Base-by-base conservation (phyloP, 2,329 filamentous ascomycete genomes). In the Fulvia fulva region DNA sequence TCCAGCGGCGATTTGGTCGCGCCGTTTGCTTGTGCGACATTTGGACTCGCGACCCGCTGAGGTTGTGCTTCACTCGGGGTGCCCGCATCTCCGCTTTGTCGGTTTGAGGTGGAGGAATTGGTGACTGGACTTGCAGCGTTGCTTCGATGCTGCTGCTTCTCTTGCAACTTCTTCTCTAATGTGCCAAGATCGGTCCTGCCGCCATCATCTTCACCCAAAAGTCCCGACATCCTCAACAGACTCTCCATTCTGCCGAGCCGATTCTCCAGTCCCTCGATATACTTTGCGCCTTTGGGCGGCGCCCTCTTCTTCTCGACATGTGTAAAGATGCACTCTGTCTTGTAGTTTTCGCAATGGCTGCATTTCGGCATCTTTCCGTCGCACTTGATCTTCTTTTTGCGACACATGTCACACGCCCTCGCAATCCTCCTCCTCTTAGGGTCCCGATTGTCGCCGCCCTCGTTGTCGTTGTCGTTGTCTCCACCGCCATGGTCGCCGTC, bases 261-360 rank as follows among this genome's bases (percentile, higher is more conserved):
- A 72, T 97, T 97, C 77, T 99, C 93, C 50, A 99, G 81, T 12
- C 92, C 92, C 74, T 97, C 93, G 67, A 97, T 97, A 73, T 99
- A 99, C 76, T 97, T 97, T 55, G 94, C 94, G 59, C 94, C 93
- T 81, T 97, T 99, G 1, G 93, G 94, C 54, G 94, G 93, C 74
- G 89, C 94, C 59, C 94, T 85, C 82, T 99, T 99, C 86, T 99
- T 99, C 79, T 99, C 94, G 37, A 97, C 92, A 73, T 96, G 91
- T 0, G 94, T 97, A 72, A 97, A 97, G 67, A 96, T 85, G 74
- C 93, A 99, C 68, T 96, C 91, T 5, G 92, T 97, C 81, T 97
- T 97, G 80, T 97, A 97, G 75, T 97, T 97, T 74, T 89, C 88
- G 75, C 93, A 99, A 76, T 97, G 94, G 7, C 90, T 92, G 76